Evolutionary conservation across 2,329 filamentous ascomycete species (phyloP).

Genomic region (Scedosporium dehoogii): DNA sequence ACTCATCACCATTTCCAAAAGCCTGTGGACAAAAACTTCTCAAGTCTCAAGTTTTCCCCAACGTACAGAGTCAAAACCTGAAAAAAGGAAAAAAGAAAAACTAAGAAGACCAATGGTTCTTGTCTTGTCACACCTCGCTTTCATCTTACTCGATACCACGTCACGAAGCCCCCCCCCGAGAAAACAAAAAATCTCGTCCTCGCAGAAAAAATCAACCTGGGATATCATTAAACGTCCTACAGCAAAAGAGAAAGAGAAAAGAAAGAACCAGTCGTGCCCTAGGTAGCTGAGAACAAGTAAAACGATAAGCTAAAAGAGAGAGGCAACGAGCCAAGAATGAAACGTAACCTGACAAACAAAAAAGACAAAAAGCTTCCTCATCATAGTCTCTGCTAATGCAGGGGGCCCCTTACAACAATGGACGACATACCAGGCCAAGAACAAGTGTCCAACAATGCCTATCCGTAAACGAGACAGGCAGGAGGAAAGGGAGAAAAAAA

Average conservation of each 20-base stretch:
- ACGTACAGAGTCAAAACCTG: background rate
- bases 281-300: background rate
- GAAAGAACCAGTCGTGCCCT: background rate
- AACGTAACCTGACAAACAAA: background rate
- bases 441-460: background rate
- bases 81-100: background rate
- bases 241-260: background rate
- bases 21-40: background rate
- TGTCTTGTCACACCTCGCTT: background rate
- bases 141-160: background rate
- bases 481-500: background rate
- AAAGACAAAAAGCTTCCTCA: background rate
- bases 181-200: background rate
- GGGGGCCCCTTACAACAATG: too few species aligned
- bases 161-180: background rate
- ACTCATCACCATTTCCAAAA: background rate
- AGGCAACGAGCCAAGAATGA: background rate
- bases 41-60: background rate
- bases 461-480: background rate
- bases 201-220: background rate
- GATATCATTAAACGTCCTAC: slow-evolving; percentile 5
- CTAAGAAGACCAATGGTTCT: background rate
- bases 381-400: background rate
- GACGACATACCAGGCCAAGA: too few species aligned
- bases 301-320: background rate